Evolutionary conservation across 192 early-diverging fungal genomes (phyloP), one percentile per base, ranked within the genome.

Genomic region (Coemansia asiatica): DNA sequence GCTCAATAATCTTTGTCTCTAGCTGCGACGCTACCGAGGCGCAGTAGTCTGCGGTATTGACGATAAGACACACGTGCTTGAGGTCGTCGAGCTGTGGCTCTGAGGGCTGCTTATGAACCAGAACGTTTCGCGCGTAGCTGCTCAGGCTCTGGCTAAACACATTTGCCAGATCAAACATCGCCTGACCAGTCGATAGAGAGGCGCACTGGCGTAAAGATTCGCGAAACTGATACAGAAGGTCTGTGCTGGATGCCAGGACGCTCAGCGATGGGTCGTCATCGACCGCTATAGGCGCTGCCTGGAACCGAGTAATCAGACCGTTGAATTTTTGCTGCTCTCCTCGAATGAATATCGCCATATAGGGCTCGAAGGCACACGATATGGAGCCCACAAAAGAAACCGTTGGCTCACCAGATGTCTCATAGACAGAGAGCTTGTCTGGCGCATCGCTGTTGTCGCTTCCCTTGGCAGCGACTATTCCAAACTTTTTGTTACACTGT

Each of bases 41-140:
- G 66, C 95, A 99, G 74, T 99, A 99, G 74, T 99, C 97, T 0
- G 91, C 92, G 0, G 97, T 99, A 50, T 95, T 97, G 63, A 97
- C 79, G 23, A 95, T 85, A n/a, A 91, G 65, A 63, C 91, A 92
- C 2, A 87, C 87, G 13, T 87, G 85, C 31, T 82, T 74, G 31
- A 97, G 76, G 19, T 91, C 89, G 23, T 93, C 91, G 10, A 80
- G 70, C 85, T 31, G 87, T 86, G 60, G 49, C 19, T 44, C 19
- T 48, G 19, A 72, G 86, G 90, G 92, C 28, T 95, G 80, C 63
- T 87, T 90, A 26, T 82, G 74, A 40, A 85, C 49, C 26, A 99
- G 76, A 13, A 96, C 81, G 12, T 89, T 88, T 33, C 83, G 86
- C 12, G 90, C 87, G 75, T 99, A 99, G n/a, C 68, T 68, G 18